phyloP scores from a whole-genome alignment of 805 yeast genomes.

The Yarrowia porcina region DNA sequence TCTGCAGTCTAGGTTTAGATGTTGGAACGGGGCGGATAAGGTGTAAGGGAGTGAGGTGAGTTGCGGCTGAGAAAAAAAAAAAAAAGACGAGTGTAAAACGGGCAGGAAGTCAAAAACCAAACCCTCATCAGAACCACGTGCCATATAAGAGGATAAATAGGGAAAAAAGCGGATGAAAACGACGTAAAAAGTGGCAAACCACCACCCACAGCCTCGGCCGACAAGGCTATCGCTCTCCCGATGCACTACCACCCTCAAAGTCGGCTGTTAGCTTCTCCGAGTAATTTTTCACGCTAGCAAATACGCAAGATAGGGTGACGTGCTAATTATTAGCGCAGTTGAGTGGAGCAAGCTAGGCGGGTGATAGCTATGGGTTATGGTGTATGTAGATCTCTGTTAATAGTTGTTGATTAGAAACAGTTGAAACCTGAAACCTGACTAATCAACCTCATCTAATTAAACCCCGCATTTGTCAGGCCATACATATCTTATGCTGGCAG shows the following conservation, averaged over 20 bases:
- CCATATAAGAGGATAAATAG: neutral
- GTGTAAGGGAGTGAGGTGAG: constrained; percentile 15
- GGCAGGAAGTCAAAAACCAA: neutral
- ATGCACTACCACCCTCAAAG: neutral
- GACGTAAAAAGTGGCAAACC: no score
- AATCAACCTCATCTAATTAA: neutral
- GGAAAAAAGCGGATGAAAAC: no score
- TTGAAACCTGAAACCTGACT: no score
- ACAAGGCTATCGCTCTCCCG: no score
- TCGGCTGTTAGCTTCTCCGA: constrained; percentile 7
- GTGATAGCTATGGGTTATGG: no score
- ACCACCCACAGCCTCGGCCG: no score
- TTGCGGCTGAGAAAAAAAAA: constrained; percentile 19
- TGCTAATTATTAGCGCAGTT: constrained; percentile 12
- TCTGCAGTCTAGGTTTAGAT: constrained; percentile 8
- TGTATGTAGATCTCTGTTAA: no score
- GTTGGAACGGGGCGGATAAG: constrained; percentile 20
- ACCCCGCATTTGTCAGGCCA: neutral
- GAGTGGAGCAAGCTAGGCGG: neutral
- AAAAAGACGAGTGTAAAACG: neutral
- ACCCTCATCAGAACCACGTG: neutral
- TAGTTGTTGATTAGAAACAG: no score
- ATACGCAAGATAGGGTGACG: constrained; percentile 17
- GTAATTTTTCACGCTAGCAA: constrained; percentile 14
- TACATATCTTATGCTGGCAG: neutral